Conservation (phyloP, 768 basidiomycete genomes). For the Sporobolomyces roseus region DNA sequence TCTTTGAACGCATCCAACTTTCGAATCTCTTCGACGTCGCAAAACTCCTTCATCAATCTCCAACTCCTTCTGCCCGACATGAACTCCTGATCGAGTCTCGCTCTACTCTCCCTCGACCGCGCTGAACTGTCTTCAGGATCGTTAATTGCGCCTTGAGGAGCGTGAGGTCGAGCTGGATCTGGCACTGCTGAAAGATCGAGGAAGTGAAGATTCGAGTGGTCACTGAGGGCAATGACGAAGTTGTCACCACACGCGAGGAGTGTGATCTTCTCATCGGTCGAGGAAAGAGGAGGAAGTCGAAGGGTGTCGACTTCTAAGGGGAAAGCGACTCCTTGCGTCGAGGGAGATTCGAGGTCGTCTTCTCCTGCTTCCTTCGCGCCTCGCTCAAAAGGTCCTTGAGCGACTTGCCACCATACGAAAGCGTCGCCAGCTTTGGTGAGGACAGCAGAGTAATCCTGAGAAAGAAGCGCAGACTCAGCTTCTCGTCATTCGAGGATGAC, state of each 20-base stretch:
- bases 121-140: constrained; percentile 27
- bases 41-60: constrained; percentile 23
- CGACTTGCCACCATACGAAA: constrained; percentile 62
- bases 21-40: constrained; percentile 33
- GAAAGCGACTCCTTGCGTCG: constrained; percentile 25
- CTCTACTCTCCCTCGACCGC: constrained; percentile 40
- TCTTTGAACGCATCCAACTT: constrained; percentile 16
- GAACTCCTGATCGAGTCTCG: constrained; percentile 36
- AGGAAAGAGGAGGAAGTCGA: constrained; percentile 23
- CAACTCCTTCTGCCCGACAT: constrained; percentile 54
- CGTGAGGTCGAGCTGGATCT: constrained; percentile 44
- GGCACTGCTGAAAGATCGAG: constrained; percentile 51
- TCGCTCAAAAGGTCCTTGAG: neutral
- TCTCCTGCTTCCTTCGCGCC: constrained; percentile 19
- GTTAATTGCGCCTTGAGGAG: constrained; percentile 5
- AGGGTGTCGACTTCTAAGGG: constrained; percentile 27
- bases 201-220: constrained; percentile 70
- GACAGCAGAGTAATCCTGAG: constrained; percentile 66
- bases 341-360: neutral
- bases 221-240: constrained; percentile 73
- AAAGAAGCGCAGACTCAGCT: constrained; percentile 47
- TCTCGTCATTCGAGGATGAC: neutral
- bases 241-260: constrained; percentile 76
- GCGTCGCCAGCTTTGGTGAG: constrained; percentile 70
- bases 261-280: constrained; percentile 54